Percentiles rank a stretch among this genome's conserved stretches.
Evolutionary conservation across 1,139 yeast species (phyloP).

Genomic region (Lodderomyces theae): DNA sequence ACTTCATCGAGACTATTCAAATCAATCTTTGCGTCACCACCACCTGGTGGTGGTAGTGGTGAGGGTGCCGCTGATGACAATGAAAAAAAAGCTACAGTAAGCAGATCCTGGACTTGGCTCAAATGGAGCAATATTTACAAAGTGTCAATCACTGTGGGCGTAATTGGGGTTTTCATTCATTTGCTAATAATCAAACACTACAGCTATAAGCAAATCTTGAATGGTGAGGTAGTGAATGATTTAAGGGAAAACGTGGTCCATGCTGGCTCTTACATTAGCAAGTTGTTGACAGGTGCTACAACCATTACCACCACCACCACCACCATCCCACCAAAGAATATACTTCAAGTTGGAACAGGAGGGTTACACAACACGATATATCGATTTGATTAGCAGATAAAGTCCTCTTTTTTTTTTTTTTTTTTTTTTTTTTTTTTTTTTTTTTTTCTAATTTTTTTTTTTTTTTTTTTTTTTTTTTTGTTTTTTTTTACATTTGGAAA

Average conservation of each 20-base stretch:
- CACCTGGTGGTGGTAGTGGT: no score
- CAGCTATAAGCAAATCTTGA: constrained; percentile 8
- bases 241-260: constrained; percentile 10
- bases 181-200: constrained; percentile 28
- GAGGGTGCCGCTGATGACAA: constrained; percentile 1
- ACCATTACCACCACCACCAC: background rate
- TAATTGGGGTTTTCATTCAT: constrained; percentile 41
- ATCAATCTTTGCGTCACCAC: constrained; percentile 22
- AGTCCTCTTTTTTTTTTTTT: background rate
- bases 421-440: background rate
- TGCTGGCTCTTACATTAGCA: constrained; percentile 15
- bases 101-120: constrained; percentile 7
- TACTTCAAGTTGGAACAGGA: constrained; percentile 35
- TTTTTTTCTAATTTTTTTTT: no score
- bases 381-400: constrained; percentile 1
- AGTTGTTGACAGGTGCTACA: background rate
- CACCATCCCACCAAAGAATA: constrained; percentile 13
- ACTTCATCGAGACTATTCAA: constrained; percentile 35
- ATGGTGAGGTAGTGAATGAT: background rate
- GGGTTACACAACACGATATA: constrained; percentile 24
- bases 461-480: no score
- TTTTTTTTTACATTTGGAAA: no score
- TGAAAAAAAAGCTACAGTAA: constrained; percentile 7
- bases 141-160: constrained; percentile 40
- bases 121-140: constrained; percentile 24